Percentiles rank a stretch among this genome's conserved stretches.
phyloP scores from a whole-genome alignment of 768 basidiomycete species.

The Pleurotus giganteus region DNA sequence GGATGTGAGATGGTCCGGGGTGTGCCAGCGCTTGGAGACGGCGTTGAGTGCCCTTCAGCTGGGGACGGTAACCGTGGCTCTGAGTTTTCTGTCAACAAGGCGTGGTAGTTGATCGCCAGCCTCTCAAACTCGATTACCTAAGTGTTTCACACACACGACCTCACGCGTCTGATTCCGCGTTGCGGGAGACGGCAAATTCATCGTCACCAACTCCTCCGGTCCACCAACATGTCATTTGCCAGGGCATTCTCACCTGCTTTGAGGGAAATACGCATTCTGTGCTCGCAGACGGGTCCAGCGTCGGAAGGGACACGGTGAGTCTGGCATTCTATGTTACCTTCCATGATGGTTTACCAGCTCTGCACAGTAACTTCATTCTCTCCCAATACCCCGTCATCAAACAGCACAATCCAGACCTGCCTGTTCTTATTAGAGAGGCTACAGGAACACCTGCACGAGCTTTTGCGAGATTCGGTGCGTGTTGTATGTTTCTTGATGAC shows the following conservation, averaged over 20 bases:
- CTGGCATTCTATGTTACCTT: neutral
- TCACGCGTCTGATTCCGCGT: neutral
- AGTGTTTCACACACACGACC: neutral
- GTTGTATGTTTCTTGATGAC: slow-evolving; percentile 8
- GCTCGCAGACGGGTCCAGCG: slow-evolving; percentile 72
- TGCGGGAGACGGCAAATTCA: neutral
- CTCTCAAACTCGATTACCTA: neutral
- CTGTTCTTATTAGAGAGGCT: slow-evolving; percentile 79
- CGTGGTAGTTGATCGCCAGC: slow-evolving; percentile 5
- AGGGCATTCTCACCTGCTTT: slow-evolving; percentile 76
- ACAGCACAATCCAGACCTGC: slow-evolving; percentile 84
- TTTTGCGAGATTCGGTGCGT: slow-evolving; percentile 85
- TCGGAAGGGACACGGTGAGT: slow-evolving; percentile 78
- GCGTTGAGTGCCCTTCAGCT: neutral
- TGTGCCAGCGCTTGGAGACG: slow-evolving; percentile 10
- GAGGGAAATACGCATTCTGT: slow-evolving; percentile 77
- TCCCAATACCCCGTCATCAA: slow-evolving; percentile 75
- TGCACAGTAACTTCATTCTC: slow-evolving; percentile 75
- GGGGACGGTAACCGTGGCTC: neutral
- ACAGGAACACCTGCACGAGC: slow-evolving; percentile 75
- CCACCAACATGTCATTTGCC: slow-evolving; percentile 54
- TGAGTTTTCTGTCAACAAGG: slow-evolving; percentile 5
- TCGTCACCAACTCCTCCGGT: neutral
- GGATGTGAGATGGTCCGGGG: slow-evolving; percentile 16
- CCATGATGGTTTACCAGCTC: neutral